These are phyloP conservation scores for Ceratobasidium theobromae DNA, from an alignment of 1,284 basidiomycete genomes.

Conservation along the genomic window DNA sequence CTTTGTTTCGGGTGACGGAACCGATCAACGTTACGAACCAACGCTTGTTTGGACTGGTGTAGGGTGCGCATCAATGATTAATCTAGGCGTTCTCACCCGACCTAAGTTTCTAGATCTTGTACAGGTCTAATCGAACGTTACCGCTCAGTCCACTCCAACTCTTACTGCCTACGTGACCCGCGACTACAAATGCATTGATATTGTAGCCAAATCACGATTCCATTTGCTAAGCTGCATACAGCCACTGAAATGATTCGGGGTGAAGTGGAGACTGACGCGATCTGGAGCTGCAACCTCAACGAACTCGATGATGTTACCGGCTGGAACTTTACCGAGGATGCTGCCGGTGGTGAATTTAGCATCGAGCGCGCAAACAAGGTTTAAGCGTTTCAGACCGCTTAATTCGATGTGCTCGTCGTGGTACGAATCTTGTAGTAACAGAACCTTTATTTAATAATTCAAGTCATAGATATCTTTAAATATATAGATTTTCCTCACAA, in stretches of 20 bases:
- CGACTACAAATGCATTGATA: neutral
- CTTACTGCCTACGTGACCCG: constrained; percentile 10
- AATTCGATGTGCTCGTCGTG: no score
- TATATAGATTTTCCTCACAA: no score
- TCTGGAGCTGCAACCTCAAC: constrained; percentile 10
- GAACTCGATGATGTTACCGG: constrained; percentile 13
- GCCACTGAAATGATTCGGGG: neutral
- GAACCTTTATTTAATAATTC: no score
- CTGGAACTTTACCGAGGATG: constrained; percentile 17
- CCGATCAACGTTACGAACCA: constrained; percentile 11
- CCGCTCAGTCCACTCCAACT: constrained; percentile 6
- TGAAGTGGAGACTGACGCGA: no score
- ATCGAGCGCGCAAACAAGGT: no score
- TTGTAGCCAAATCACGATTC: neutral
- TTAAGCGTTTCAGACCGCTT: no score
- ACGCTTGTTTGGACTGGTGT: constrained; percentile 15
- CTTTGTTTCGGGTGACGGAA: constrained; percentile 9
- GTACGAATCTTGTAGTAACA: no score
- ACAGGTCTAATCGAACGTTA: constrained; percentile 1
- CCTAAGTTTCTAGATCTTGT: neutral
- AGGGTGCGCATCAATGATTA: neutral
- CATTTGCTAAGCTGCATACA: neutral
- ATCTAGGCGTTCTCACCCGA: no score
- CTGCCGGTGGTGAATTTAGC: neutral
- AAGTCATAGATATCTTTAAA: no score